These are phyloP conservation scores for Neoboletus brunneissimus DNA, from an alignment of 768 basidiomycete genomes.

Conservation along the genomic window DNA sequence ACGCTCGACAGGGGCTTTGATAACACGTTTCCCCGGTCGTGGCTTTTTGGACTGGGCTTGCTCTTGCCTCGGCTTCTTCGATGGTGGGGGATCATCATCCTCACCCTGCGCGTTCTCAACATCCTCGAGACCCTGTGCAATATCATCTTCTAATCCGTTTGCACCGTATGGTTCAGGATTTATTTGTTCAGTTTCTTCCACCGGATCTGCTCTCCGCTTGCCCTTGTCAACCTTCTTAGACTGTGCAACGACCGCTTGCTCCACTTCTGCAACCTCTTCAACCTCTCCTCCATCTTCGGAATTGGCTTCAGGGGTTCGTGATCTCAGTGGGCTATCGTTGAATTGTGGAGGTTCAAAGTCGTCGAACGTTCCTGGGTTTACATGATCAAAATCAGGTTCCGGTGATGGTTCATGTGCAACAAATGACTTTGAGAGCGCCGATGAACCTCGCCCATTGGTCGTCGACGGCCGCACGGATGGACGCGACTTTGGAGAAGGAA, in stretches of 20 bases:
- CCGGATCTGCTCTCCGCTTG: slow-evolving; percentile 38
- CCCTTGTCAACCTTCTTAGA: slow-evolving; percentile 35
- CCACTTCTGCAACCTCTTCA: slow-evolving; percentile 30
- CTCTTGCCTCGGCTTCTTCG: slow-evolving; percentile 30
- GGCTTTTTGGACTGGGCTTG: slow-evolving; percentile 30
- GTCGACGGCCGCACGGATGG: slow-evolving; percentile 30
- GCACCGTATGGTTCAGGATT: slow-evolving; percentile 10
- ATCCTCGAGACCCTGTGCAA: slow-evolving; percentile 40
- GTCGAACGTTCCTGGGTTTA: slow-evolving; percentile 21
- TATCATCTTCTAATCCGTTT: slow-evolving; percentile 41
- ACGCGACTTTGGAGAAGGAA: slow-evolving; percentile 55
- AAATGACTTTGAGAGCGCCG: slow-evolving; percentile 31
- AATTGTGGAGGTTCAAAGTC: slow-evolving; percentile 25
- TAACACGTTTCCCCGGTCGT: slow-evolving; percentile 19
- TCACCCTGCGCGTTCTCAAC: slow-evolving; percentile 53
- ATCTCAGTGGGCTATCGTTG: slow-evolving; percentile 31
- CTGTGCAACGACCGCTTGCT: slow-evolving; percentile 29
- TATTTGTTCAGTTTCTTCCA: slow-evolving; percentile 11
- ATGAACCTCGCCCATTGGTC: slow-evolving; percentile 36
- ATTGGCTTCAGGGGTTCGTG: slow-evolving; percentile 49
- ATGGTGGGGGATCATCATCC: slow-evolving; percentile 34
- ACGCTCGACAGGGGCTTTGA: slow-evolving; percentile 24
- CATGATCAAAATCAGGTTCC: slow-evolving; percentile 26
- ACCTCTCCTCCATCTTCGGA: slow-evolving; percentile 38
- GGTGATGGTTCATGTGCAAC: slow-evolving; percentile 20